Conservation (phyloP, 2,329 filamentous ascomycete genomes). For the Phialemoniopsis sp. region DNA sequence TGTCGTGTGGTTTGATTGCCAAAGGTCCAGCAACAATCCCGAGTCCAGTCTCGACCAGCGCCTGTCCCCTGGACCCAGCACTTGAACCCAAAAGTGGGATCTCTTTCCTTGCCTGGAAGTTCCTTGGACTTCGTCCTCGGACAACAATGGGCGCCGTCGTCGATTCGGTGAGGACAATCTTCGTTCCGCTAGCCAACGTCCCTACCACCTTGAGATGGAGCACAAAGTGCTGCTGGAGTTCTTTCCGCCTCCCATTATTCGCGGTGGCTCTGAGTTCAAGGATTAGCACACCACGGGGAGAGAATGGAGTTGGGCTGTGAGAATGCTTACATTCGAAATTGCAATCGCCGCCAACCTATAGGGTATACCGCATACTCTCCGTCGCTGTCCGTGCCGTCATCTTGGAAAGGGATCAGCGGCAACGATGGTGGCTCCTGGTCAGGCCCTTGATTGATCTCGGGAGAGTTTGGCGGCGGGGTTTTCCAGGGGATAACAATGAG, state of each 20-base stretch:
- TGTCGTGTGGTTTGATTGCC: constrained; percentile 51
- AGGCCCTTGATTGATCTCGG: constrained; percentile 56
- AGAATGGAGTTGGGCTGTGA: neutral
- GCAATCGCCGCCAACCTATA: constrained; percentile 88
- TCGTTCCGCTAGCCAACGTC: constrained; percentile 78
- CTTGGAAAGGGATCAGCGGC: constrained; percentile 64
- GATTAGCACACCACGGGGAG: constrained; percentile 11
- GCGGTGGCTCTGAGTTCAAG: constrained; percentile 70
- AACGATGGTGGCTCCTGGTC: constrained; percentile 87
- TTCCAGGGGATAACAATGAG: constrained; percentile 98
- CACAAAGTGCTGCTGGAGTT: constrained; percentile 94
- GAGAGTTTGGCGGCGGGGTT: constrained; percentile 77
- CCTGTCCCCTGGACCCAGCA: constrained; percentile 74
- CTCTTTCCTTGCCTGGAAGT: constrained; percentile 93
- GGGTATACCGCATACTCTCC: constrained; percentile 87
- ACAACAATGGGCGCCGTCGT: constrained; percentile 91
- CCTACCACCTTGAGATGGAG: constrained; percentile 82
- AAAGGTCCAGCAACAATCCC: constrained; percentile 57
- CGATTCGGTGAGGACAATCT: constrained; percentile 76
- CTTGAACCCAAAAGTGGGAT: constrained; percentile 78
- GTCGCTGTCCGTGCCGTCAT: constrained; percentile 50
- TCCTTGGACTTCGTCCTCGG: constrained; percentile 84
- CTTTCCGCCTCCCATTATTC: constrained; percentile 91
- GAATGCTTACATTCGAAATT: constrained; percentile 71
- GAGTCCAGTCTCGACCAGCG: constrained; percentile 58